Conservation (phyloP, 2,329 filamentous ascomycete genomes). For the Fusarium sp. region DNA sequence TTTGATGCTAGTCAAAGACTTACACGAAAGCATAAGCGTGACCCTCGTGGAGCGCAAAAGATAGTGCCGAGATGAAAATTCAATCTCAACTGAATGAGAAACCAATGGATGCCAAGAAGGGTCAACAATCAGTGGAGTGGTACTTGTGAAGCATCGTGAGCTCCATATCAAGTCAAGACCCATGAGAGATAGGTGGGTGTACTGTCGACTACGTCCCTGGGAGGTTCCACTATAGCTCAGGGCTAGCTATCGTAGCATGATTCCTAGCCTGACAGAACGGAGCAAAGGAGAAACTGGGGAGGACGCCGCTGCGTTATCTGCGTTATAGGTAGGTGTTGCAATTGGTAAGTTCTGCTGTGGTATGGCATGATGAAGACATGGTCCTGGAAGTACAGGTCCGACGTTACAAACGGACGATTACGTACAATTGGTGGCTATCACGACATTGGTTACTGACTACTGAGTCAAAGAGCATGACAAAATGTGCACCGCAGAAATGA, state of each 20-base stretch:
- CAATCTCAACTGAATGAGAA: slow-evolving; percentile 27
- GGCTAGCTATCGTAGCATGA: slow-evolving; percentile 32
- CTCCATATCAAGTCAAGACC: slow-evolving; percentile 28
- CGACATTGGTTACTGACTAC: slow-evolving; percentile 28
- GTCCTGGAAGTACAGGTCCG: slow-evolving; percentile 18
- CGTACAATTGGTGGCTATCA: slow-evolving; percentile 32
- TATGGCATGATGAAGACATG: slow-evolving; percentile 35
- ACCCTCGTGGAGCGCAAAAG: slow-evolving; percentile 6
- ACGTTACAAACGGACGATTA: slow-evolving; percentile 36
- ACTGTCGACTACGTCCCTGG: neutral
- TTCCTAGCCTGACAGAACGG: slow-evolving; percentile 27
- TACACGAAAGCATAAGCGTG: neutral
- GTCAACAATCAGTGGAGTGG: slow-evolving; percentile 13
- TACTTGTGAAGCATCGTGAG: slow-evolving; percentile 40
- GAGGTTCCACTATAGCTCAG: slow-evolving; percentile 32
- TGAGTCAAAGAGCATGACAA: slow-evolving; percentile 25
- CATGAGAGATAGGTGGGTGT: slow-evolving; percentile 10
- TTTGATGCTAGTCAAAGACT: slow-evolving; percentile 8
- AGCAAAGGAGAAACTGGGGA: slow-evolving; percentile 36
- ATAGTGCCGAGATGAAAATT: slow-evolving; percentile 25
- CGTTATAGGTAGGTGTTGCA: slow-evolving; percentile 18
- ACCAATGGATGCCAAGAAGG: slow-evolving; percentile 12
- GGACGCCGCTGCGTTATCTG: slow-evolving; percentile 11
- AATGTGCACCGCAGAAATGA: neutral
- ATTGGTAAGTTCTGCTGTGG: slow-evolving; percentile 14